Percentiles rank a stretch among this genome's conserved stretches.
Conservation (phyloP, 495 filamentous ascomycete species). For the Podospora fimiseda region DNA sequence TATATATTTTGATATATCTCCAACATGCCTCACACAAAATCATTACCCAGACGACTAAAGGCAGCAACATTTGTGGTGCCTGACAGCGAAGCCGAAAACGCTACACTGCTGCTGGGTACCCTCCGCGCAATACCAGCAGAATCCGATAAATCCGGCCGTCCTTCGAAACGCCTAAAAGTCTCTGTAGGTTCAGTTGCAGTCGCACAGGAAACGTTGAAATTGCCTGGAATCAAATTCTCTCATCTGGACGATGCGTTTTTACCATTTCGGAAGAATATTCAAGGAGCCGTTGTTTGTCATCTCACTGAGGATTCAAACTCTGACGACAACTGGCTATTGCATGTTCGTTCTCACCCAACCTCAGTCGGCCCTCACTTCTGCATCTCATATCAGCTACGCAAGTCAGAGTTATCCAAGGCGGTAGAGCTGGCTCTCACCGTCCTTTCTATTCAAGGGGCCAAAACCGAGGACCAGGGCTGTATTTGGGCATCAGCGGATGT, state of each 20-base stretch:
- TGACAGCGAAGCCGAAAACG: background rate
- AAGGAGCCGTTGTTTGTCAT: constrained; percentile 5
- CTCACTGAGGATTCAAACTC: background rate
- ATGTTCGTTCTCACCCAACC: constrained; percentile 10
- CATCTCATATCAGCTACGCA: constrained; percentile 2
- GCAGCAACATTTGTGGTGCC: background rate
- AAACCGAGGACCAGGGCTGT: constrained; percentile 15
- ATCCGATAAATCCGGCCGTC: background rate
- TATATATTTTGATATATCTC: background rate
- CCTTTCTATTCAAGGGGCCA: constrained; percentile 3
- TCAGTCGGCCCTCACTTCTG: constrained; percentile 8
- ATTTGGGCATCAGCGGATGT: constrained; percentile 20
- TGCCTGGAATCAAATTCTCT: background rate
- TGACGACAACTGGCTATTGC: constrained; percentile 7
- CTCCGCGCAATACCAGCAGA: constrained; percentile 1
- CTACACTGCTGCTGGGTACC: background rate
- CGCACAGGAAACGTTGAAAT: constrained; percentile 16
- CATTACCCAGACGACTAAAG: background rate
- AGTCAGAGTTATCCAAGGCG: background rate
- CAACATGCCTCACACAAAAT: background rate
- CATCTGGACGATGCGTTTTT: background rate
- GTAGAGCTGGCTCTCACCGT: constrained; percentile 9
- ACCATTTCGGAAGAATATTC: constrained; percentile 8
- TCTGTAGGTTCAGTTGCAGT: constrained; percentile 16
- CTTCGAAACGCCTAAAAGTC: constrained; percentile 20